These are phyloP conservation scores for Thalassiosira delicatula DNA, from an alignment of 352 stramenopile genomes.

Conservation along the genomic window DNA sequence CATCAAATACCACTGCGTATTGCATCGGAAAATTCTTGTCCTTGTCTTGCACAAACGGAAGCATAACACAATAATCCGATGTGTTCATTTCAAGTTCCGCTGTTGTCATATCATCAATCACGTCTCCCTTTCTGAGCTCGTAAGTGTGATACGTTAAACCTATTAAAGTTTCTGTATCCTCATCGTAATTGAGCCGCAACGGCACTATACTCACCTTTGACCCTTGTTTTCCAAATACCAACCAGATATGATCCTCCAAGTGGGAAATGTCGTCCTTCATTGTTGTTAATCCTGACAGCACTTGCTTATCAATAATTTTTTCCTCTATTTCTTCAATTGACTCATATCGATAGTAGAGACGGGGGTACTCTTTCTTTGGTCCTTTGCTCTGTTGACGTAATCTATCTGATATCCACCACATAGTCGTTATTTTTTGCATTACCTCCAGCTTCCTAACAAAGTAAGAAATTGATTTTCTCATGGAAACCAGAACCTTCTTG, in stretches of 20 bases:
- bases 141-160: neutral
- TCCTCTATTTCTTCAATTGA: neutral
- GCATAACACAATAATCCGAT: neutral
- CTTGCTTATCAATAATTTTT: neutral
- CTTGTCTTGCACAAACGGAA: neutral
- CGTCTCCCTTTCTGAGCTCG: neutral
- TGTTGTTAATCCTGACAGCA: neutral
- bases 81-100: neutral
- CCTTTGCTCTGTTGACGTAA: neutral
- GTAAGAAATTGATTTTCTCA: neutral
- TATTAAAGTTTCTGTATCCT: too few species aligned
- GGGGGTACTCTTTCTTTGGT: neutral
- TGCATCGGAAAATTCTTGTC: neutral
- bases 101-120: neutral
- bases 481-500: neutral
- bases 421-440: neutral
- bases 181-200: too few species aligned
- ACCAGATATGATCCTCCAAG: neutral
- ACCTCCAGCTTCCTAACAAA: neutral
- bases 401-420: neutral
- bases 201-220: too few species aligned
- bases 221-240: too few species aligned
- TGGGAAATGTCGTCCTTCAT: neutral
- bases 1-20: neutral
- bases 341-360: neutral